Base-by-base conservation (phyloP, 164 flowering plant genomes). In the Stephania yunnanensis region DNA sequence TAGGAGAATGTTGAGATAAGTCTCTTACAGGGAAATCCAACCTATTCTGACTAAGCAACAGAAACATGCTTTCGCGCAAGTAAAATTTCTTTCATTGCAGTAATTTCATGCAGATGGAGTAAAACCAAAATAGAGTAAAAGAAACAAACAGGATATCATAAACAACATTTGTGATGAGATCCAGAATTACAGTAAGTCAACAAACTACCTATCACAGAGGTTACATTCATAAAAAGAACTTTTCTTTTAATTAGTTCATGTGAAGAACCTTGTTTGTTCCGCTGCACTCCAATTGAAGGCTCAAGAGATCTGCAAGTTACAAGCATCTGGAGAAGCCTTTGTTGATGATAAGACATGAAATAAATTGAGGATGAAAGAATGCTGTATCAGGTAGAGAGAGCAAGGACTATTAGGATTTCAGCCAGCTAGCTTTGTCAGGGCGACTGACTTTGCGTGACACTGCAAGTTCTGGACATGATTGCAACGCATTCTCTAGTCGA, bases 211-310 rank as follows among this genome's bases (percentile, higher is more conserved):
- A 19, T 58, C 20, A 19, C 64, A 58, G 64, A n/a, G 55, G 71
- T 67, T 78, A 71, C 78, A 76, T 48, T 58, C 58, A 72, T 69
- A 29, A 74, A 65, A 45, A 69, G 36, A 31, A 31, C 36, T 31
- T 31, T 31, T 31, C 36, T 31, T 31, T 31, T 31, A 31, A 31
- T 31, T 1, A 31, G 36, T 31, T 31, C 36, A 31, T 31, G 36
- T 31, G 36, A 31, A 31, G 36, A 53, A 68, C 52, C 25, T 50
- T 71, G 79, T 20, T 36, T 15, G 72, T 72, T 55, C 70, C 29
- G 48, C 25, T 31, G 44, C 50, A 66, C 67, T 42, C 52, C 46
- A 58, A 20, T 61, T 46, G 5, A 20, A 7, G 53, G 70, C 46
- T 52, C 53, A 13, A 72, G 45, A 77, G 61, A 44, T 31, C 70